Base-by-base conservation (phyloP, 2,329 filamentous ascomycete species). In the Coniochaeta prunicola region DNA sequence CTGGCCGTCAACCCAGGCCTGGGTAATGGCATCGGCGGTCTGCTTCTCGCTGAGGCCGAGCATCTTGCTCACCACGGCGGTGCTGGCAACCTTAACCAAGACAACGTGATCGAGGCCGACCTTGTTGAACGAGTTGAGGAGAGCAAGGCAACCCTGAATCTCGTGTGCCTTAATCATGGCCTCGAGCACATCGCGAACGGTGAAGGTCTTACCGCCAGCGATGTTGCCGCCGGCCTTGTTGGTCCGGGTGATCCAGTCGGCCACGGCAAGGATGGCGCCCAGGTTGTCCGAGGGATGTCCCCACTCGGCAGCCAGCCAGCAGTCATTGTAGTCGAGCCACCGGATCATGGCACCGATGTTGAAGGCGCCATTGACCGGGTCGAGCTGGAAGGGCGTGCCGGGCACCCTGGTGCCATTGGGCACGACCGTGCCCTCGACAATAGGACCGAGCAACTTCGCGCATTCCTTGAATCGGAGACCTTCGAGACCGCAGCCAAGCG, bases 281-380 rank as follows among this genome's bases (percentile, higher is more conserved):
- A 99, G 77, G 81, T 99, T 99, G 81, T 99, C 94, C 4, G 92
- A 97, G 62, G 94, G 94, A 76, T 99, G 94, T 60, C 94, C 94
- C 94, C 94, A 99, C 80, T 99, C 94, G 59, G 94, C 94, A 50
- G 93, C 94, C 64, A 97, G 83, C 94, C 93, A 99, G 85, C 94
- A 97, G 84, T 99, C 94, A 76, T 99, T 99, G 85, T 97, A 99
- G 80, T 99, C 94, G 69, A 99, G 85, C 94, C 94, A 99, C 72
- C 94, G 85, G 79, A 99, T 96, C 88, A 96, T 96, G 69, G 94
- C 90, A 68, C 94, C 94, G 68, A 99, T 97, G 83, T 97, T 97
- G 85, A 99, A 97, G 64, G 94, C 94, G 63, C 89, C 94, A 69
- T 93, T 93, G 72, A 97, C 87, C 40, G 94, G 94, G 74, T 97